phyloP scores from a whole-genome alignment of 2,329 filamentous ascomycete species.

The Fusarium cyanostomum region DNA sequence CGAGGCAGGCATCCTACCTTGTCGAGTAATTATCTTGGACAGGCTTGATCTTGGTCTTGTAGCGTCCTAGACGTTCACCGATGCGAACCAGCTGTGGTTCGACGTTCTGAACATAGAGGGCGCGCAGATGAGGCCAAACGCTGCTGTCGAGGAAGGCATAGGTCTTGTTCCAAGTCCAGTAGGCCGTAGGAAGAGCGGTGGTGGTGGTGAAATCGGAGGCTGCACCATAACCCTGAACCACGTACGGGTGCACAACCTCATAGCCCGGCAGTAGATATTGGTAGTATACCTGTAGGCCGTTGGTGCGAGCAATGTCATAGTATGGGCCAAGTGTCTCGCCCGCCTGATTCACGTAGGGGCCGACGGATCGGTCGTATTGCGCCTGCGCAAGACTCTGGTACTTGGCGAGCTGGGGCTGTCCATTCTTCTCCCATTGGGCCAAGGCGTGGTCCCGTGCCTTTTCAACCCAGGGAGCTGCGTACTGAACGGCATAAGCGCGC shows the following conservation, averaged over 20 bases:
- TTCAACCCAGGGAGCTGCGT: slow-evolving; percentile 77
- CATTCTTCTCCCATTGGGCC: slow-evolving; percentile 79
- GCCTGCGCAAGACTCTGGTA: slow-evolving; percentile 68
- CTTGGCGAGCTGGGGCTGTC: slow-evolving; percentile 77
- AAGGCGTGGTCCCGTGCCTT: slow-evolving; percentile 73
- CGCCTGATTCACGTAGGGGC: slow-evolving; percentile 75
- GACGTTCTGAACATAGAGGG: slow-evolving; percentile 89
- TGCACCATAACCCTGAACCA: slow-evolving; percentile 71
- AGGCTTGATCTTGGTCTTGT: slow-evolving; percentile 59
- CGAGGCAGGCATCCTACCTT: slow-evolving; percentile 12
- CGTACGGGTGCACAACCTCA: slow-evolving; percentile 77
- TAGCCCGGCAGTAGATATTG: slow-evolving; percentile 81
- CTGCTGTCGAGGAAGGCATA: slow-evolving; percentile 77
- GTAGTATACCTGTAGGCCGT: slow-evolving; percentile 74
- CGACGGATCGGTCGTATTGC: slow-evolving; percentile 76
- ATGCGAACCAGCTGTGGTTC: slow-evolving; percentile 95
- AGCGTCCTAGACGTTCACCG: slow-evolving; percentile 84
- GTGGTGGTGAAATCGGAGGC: slow-evolving; percentile 73
- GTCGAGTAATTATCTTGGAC: slow-evolving; percentile 23
- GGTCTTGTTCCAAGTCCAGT: slow-evolving; percentile 75
- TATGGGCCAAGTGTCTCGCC: slow-evolving; percentile 73
- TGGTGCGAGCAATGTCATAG: slow-evolving; percentile 71
- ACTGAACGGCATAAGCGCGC: slow-evolving; percentile 71
- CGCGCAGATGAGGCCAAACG: slow-evolving; percentile 82
- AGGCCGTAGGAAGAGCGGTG: slow-evolving; percentile 76